These are phyloP conservation scores for Cercophora samala DNA, from an alignment of 495 filamentous ascomycete genomes.

Conservation along the genomic window DNA sequence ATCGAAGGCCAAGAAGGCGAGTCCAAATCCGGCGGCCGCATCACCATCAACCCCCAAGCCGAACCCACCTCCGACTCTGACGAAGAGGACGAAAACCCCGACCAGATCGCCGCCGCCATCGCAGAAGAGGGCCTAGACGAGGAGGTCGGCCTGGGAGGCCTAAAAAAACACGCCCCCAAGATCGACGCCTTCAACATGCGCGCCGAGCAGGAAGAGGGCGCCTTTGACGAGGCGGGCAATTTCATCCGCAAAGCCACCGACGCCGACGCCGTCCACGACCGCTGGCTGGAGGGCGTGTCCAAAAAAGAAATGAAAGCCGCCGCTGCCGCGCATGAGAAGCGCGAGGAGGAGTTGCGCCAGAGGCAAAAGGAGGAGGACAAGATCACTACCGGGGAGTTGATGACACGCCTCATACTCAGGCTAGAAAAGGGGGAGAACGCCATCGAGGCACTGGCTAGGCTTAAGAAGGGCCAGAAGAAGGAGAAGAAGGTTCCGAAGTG, in stretches of 20 bases:
- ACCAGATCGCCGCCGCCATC: conserved; percentile 62
- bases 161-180: conserved; percentile 93
- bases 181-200: conserved; percentile 96
- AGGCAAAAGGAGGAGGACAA: conserved; percentile 69
- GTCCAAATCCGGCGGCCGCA: conserved; percentile 67
- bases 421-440: conserved; percentile 84
- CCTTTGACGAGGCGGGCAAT: conserved; percentile 86
- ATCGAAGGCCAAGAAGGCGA: conserved; percentile 82
- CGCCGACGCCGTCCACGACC: conserved; percentile 85
- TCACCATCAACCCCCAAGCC: conserved; percentile 41
- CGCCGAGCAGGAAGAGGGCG: conserved; percentile 84
- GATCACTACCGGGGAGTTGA: conserved; percentile 67
- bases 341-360: conserved; percentile 70
- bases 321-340: conserved; percentile 80
- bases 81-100: conserved; percentile 66
- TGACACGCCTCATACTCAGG: conserved; percentile 64
- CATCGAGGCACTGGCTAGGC: conserved; percentile 78
- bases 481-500: conserved; percentile 59
- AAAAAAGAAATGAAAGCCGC: conserved; percentile 91
- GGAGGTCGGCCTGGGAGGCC: conserved; percentile 81
- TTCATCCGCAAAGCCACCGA: conserved; percentile 86
- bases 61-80: conserved; percentile 55
- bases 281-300: conserved; percentile 85
- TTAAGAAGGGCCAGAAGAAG: conserved; percentile 67
- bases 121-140: conserved; percentile 71